Evolutionary conservation across 495 filamentous ascomycete species (phyloP).

Genomic region (Coniosporium apollinis): DNA sequence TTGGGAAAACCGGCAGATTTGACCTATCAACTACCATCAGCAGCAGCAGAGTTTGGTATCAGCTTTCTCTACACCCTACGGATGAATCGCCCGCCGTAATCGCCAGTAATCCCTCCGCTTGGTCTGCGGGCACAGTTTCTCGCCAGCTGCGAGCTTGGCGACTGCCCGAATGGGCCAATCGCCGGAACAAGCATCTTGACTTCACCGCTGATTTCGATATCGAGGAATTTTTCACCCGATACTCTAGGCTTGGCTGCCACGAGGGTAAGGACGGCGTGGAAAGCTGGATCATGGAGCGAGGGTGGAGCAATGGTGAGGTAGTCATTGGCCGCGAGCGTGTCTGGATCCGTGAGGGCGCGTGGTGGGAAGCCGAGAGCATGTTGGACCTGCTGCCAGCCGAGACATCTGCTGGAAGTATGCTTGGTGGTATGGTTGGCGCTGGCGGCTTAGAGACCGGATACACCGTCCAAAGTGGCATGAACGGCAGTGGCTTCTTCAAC

Average conservation of each 20-base stretch:
- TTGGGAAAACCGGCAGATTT: conserved; percentile 58
- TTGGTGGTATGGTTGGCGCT: conserved; percentile 28
- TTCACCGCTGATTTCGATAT: conserved; percentile 94
- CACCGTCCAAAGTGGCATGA: conserved; percentile 30
- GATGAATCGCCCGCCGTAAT: conserved; percentile 65
- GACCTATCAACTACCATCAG: conserved; percentile 51
- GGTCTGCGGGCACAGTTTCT: conserved; percentile 85
- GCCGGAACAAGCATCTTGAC: conserved; percentile 79
- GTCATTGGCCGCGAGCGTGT: conserved; percentile 77
- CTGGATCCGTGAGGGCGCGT: conserved; percentile 85
- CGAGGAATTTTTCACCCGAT: conserved; percentile 76
- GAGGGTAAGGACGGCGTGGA: conserved; percentile 89
- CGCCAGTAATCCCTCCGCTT: conserved; percentile 43
- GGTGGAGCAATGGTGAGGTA: conserved; percentile 97
- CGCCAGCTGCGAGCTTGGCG: conserved; percentile 85
- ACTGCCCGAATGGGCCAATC: conserved; percentile 90
- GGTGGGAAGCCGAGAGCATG: conserved; percentile 98
- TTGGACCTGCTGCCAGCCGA: conserved; percentile 66
- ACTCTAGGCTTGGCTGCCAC: conserved; percentile 66
- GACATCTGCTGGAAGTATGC: conserved; percentile 28
- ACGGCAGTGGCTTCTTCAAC: conserved; percentile 50
- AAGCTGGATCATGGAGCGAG: conserved; percentile 85
- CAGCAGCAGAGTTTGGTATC: conserved; percentile 88
- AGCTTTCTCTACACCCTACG: conserved; percentile 78
- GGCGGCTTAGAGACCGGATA: conserved; percentile 45